Percentiles rank a stretch among this genome's conserved stretches.
Evolutionary conservation across 768 basidiomycete species (phyloP).

Genomic region (Tephrocybe sp.): DNA sequence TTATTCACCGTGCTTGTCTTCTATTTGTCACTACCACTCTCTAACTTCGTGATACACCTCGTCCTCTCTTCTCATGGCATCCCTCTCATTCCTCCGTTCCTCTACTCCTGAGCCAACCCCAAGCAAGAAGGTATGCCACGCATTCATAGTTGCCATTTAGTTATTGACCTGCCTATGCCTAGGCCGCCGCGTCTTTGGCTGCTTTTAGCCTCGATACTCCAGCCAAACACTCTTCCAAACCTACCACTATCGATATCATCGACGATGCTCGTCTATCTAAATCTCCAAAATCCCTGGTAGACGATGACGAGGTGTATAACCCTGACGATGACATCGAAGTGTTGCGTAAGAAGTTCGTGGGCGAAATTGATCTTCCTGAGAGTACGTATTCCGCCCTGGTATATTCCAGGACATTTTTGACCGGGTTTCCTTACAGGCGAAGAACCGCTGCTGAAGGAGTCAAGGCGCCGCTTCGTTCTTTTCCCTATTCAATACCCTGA

Average conservation of each 20-base stretch:
- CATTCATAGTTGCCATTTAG: constrained; percentile 4
- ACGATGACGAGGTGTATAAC: constrained; percentile 11
- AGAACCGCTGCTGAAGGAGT: constrained; percentile 81
- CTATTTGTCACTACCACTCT: constrained; percentile 8
- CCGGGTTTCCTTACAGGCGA: constrained; percentile 40
- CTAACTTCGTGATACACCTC: neutral
- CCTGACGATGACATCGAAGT: constrained; percentile 10
- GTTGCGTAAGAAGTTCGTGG: constrained; percentile 59
- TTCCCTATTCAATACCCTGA: constrained; percentile 95
- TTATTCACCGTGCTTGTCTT: neutral
- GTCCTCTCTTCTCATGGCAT: constrained; percentile 25
- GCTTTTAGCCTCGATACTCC: constrained; percentile 37
- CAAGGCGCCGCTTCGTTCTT: constrained; percentile 81
- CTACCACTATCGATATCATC: constrained; percentile 1
- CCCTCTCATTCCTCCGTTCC: constrained; percentile 25
- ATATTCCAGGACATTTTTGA: constrained; percentile 7
- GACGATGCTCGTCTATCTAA: constrained; percentile 20
- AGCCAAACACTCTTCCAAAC: constrained; percentile 5
- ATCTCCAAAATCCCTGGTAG: constrained; percentile 16
- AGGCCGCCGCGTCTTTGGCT: constrained; percentile 47
- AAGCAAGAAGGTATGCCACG: constrained; percentile 47
- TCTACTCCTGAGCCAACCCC: constrained; percentile 41
- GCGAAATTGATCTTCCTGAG: constrained; percentile 68
- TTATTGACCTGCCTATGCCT: constrained; percentile 10
- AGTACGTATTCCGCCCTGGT: constrained; percentile 28